Evolutionary conservation across 352 stramenopile genomes (phyloP).

Genomic region (Globisporangium nunn): DNA sequence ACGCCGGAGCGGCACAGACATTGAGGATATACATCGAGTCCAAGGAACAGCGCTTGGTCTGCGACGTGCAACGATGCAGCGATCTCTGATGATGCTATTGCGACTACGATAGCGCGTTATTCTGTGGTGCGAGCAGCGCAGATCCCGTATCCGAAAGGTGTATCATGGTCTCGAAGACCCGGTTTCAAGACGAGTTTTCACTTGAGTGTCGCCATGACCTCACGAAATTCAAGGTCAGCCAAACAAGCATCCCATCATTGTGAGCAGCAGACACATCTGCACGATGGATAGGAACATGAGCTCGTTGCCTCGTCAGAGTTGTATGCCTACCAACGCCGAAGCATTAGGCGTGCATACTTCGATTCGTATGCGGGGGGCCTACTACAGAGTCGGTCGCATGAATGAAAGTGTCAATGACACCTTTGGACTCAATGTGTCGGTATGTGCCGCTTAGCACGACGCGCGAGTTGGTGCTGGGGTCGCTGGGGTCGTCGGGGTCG

Average conservation of each 20-base stretch:
- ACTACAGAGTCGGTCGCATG: not conserved
- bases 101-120: no score
- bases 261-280: no score
- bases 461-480: not conserved
- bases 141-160: no score
- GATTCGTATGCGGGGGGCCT: not conserved
- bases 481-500: not conserved
- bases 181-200: no score
- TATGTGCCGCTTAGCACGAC: not conserved
- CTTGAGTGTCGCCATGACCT: no score
- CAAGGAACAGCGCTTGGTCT: not conserved
- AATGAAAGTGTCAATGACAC: not conserved
- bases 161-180: no score
- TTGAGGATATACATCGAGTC: conserved; percentile 1
- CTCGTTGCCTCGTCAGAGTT: not conserved
- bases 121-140: no score
- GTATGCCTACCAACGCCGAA: not conserved
- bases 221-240: no score
- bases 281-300: no score
- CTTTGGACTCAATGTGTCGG: no score
- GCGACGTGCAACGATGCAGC: not conserved
- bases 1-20: not conserved
- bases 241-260: no score
- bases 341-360: no score
- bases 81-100: not conserved